Percentiles rank a stretch among this genome's conserved stretches.
Conservation (phyloP, 75 land plant species). For the Selaginella tamariscina region DNA sequence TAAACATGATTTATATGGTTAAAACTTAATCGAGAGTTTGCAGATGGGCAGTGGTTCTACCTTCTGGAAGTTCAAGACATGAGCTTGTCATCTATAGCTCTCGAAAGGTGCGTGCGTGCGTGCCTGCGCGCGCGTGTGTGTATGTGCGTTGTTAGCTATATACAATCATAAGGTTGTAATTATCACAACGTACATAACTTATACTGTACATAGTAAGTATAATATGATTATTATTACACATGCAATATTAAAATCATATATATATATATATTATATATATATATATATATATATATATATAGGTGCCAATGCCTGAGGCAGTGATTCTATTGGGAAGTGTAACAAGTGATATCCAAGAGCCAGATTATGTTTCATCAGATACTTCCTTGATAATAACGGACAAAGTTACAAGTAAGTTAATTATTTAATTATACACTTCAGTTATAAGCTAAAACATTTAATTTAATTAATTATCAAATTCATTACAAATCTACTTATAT, state of each 20-base stretch:
- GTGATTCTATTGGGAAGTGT: constrained; percentile 3
- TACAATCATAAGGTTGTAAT: too few species aligned
- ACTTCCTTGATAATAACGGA: not conserved
- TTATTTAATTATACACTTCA: not conserved
- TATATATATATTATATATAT: too few species aligned
- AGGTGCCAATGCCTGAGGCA: not conserved
- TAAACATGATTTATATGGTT: not conserved
- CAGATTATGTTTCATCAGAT: not conserved
- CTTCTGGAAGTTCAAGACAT: not conserved
- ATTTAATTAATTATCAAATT: too few species aligned
- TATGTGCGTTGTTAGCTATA: too few species aligned
- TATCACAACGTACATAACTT: too few species aligned
- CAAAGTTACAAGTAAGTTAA: constrained; percentile 14
- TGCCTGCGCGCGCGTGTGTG: too few species aligned
- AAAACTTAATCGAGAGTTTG: not conserved
- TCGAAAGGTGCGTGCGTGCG: not conserved
- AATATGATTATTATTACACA: too few species aligned
- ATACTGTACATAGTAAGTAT: too few species aligned
- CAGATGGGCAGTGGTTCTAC: constrained; percentile 9
- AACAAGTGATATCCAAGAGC: constrained; percentile 1
- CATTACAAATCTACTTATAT: not conserved
- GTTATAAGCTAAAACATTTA: too few species aligned
- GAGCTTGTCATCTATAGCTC: constrained; percentile 3
- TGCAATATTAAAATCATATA: too few species aligned
- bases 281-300: not conserved